A percentile compares a stretch with the other conserved stretches of the same genome.
Evolutionary conservation across 1,284 basidiomycete species (phyloP).

Genomic region (Ustilago bromivora): DNA sequence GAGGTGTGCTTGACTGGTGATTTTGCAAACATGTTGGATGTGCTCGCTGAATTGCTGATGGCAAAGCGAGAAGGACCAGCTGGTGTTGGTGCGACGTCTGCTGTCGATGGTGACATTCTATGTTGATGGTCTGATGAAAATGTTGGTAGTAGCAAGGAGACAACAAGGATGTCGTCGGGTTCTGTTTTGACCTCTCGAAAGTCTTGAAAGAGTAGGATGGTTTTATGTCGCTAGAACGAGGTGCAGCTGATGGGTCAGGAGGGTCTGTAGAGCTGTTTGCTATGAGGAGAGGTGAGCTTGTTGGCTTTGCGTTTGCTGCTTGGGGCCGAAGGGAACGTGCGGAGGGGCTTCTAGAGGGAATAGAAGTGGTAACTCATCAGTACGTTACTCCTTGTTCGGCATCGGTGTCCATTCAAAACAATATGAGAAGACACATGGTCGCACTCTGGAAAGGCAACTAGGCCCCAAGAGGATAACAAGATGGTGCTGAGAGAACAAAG

Average conservation of each 20-base stretch:
- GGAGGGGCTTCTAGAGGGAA: neutral
- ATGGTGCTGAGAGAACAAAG: neutral
- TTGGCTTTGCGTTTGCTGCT: neutral
- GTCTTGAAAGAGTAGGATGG: neutral
- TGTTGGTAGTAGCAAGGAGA: neutral
- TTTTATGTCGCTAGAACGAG: neutral
- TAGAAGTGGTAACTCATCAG: neutral
- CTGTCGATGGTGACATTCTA: neutral
- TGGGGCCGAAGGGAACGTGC: neutral
- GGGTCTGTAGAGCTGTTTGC: neutral
- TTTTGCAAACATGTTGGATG: slow-evolving; percentile 12
- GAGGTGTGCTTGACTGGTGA: slow-evolving; percentile 25
- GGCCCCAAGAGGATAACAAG: neutral
- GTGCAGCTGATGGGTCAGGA: neutral
- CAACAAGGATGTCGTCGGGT: no score
- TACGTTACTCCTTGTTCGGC: neutral
- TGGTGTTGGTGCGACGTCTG: slow-evolving; percentile 16
- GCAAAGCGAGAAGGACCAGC: slow-evolving; percentile 12
- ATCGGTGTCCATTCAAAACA: neutral
- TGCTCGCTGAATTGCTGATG: neutral
- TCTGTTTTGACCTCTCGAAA: neutral
- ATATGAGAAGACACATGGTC: neutral
- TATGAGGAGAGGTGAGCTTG: neutral
- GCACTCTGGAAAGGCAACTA: neutral
- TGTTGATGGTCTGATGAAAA: no score